Conservation (phyloP, 331 rosid genomes). For the Cydonia oblonga region DNA sequence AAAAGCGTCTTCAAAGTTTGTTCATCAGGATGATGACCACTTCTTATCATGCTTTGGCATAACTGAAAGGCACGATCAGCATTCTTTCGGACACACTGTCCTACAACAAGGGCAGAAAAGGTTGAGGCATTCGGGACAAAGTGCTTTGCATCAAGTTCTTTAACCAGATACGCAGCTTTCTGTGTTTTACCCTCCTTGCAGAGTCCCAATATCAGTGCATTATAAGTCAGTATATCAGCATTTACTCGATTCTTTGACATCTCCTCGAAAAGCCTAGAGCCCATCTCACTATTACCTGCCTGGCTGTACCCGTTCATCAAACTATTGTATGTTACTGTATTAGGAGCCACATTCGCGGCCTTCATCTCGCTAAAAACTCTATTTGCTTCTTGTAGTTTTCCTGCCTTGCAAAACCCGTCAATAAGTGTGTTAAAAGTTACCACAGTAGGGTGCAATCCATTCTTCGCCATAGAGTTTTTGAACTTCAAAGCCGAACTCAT, state of each 20-base stretch:
- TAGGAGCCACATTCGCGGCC: conserved; percentile 37
- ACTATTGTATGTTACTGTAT: conserved; percentile 23
- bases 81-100: conserved; percentile 56
- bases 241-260: conserved; percentile 48
- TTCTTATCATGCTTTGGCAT: conserved; percentile 63
- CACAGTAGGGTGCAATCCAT: conserved; percentile 39
- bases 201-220: conserved; percentile 71
- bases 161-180: conserved; percentile 67
- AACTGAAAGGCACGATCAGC: conserved; percentile 56
- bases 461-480: conserved; percentile 39
- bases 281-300: conserved; percentile 41
- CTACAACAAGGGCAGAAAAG: conserved; percentile 59
- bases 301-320: conserved; percentile 17
- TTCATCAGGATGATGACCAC: conserved; percentile 46
- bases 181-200: conserved; percentile 76
- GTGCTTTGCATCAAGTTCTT: conserved; percentile 51
- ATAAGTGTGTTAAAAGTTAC: conserved; percentile 70
- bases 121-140: conserved; percentile 64
- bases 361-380: conserved; percentile 62
- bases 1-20: conserved; percentile 43
- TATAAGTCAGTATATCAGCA: conserved; percentile 66
- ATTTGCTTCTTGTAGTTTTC: conserved; percentile 58
- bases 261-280: conserved; percentile 48
- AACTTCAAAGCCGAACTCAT: conserved; percentile 45
- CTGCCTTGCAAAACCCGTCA: conserved; percentile 55